Evolutionary conservation across 1,284 basidiomycete genomes (phyloP), one percentile per base, ranked within the genome.

Genomic region (Moesziomyces parantarcticus): DNA sequence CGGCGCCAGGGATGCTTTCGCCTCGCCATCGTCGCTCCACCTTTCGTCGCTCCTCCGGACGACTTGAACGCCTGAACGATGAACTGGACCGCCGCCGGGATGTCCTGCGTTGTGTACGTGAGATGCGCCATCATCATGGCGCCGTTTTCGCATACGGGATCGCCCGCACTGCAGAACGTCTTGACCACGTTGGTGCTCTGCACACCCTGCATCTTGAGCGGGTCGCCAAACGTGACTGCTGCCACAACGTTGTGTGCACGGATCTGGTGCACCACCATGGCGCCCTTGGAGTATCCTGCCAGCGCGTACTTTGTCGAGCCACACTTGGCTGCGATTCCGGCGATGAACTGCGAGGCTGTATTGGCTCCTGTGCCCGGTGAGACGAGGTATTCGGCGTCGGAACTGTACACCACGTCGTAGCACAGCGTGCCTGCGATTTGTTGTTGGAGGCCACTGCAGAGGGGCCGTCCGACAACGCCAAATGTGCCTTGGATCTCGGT

Each of bases 211-310:
- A n/a, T 45, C 55, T 65, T 65, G n/a, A 51, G 32, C 10, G 62
- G 62, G 32, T 71, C 68, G 21, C 68, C 68, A 40, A 71, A 71
- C 40, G 68, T 71, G 18, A 71, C 68, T 1, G 68, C 68, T 18
- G 54, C 62, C 9, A 71, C 56, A 6, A 71, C 41, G 29, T 65
- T 65, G 5, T 32, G 14, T 2, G 44, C 56, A 10, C 21, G 36
- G 36, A 71, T 63, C 32, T 16, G 18, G 9, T 71, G 68, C 10
- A 59, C 58, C 21, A 71, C 68, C 58, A 71, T 65, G 1, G 54
- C 68, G 10, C 68, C 68, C 16, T 71, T 71, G 6, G 50, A 55
- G 44, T 71, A 71, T 0, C 68, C 68, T 0, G 50, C 58, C 1
- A 71, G 44, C 0, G 51, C 68, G 18, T 62, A 65, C 32, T 71